Base-by-base conservation (phyloP, 768 basidiomycete genomes). In the Naganishia randhawae region DNA sequence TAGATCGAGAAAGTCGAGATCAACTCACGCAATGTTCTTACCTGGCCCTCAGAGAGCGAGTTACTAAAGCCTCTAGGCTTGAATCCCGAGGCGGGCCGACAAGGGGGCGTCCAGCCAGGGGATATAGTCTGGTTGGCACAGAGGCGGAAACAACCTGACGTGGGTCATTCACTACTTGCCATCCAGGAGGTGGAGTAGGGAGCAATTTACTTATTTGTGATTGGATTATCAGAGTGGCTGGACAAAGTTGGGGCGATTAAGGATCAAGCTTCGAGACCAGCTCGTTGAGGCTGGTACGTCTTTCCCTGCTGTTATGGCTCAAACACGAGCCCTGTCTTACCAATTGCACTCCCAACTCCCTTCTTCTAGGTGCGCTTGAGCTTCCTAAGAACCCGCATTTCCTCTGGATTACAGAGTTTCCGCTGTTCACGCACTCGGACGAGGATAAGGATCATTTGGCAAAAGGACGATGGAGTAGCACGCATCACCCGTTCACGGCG, bases 401-500 rank as follows among this genome's bases (percentile, higher is more conserved):
- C 80, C 83, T 94, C 22, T 97, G 94, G 94, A 86, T 97, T 63
- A 95, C 92, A 5, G 92, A 95, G 78, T 96, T 96, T 78, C 94
- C 94, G 16, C 84, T 97, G 27, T 96, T 95, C 82, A 87, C 93
- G 17, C 86, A 84, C 33, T 86, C 88, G 41, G 93, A 96, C 78
- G 83, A 84, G 65, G 93, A 96, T 82, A 96, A 96, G 81, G 87
- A 90, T 41, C 86, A 88, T 76, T 81, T 92, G 33, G 89, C 92
- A 3, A 85, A 86, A 66, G 93, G 93, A 33, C 84, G 92, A 74
- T 95, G 91, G 90, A 89, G 90, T 71, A 90, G 89, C 71, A 87
- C 91, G 3, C 94, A 97, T 75, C 94, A 97, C 80, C 94, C 94
- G 2, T 97, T 97, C 80, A 97, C 94, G 14, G 93, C 94, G 10